phyloP scores from a whole-genome alignment of 176 grass and related monocot species.

The Avena sativa region DNA sequence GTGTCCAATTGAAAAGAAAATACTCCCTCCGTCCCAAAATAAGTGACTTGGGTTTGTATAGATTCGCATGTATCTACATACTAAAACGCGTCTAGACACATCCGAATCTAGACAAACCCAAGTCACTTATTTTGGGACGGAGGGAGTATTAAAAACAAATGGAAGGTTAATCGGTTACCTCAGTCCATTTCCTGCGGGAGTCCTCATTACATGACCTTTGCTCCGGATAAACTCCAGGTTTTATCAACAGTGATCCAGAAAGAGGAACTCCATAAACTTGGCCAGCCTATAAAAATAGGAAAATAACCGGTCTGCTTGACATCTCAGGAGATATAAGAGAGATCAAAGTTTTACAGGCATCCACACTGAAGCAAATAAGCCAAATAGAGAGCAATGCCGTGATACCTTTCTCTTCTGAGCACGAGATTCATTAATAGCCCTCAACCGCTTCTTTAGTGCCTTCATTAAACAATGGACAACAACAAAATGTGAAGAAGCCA shows the following conservation, averaged over 20 bases:
- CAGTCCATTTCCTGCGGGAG: constrained; percentile 85
- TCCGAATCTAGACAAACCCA: no score
- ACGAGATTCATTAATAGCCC: constrained; percentile 97
- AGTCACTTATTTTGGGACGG: no score
- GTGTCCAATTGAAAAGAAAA: constrained; percentile 28
- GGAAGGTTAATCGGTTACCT: constrained; percentile 48
- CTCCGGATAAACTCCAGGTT: constrained; percentile 87
- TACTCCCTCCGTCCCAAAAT: no score
- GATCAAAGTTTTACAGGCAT: constrained; percentile 37
- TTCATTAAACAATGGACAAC: constrained; percentile 46
- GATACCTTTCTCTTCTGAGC: constrained; percentile 96
- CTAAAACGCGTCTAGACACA: no score
- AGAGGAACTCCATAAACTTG: constrained; percentile 99
- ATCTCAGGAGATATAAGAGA: constrained; percentile 33
- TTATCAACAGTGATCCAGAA: constrained; percentile 81
- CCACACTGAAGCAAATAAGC: constrained; percentile 33
- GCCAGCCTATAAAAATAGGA: constrained; percentile 74
- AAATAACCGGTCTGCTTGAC: constrained; percentile 33
- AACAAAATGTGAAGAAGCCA: constrained; percentile 41
- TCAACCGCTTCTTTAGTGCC: constrained; percentile 84
- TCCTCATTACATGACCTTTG: constrained; percentile 92
- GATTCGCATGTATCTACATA: no score
- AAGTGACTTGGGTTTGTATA: no score
- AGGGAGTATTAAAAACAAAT: background rate
- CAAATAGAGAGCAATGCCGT: constrained; percentile 6